phyloP scores from a whole-genome alignment of 257 asterid genomes.

The Solanum neorickii region DNA sequence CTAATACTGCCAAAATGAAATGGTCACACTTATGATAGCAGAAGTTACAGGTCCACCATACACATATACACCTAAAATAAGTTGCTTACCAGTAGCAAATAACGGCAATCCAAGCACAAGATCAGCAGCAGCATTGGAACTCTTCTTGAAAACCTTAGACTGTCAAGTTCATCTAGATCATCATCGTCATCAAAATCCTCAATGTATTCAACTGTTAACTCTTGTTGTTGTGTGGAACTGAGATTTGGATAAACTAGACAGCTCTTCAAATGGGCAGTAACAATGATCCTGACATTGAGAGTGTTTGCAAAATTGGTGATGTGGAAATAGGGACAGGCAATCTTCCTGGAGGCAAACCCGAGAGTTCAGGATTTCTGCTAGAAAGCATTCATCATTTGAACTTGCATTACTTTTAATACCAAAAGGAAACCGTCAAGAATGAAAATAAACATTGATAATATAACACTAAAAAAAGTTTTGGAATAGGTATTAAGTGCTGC shows the following conservation, averaged over 20 bases:
- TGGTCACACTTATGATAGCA: not conserved
- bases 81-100: constrained; percentile 62
- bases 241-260: constrained; percentile 39
- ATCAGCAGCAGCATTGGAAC: constrained; percentile 78
- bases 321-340: constrained; percentile 29
- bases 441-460: not conserved
- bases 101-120: constrained; percentile 68
- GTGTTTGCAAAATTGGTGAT: constrained; percentile 42
- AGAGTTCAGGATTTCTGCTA: constrained; percentile 64
- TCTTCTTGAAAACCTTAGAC: constrained; percentile 63
- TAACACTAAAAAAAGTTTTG: not conserved
- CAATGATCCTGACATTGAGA: constrained; percentile 47
- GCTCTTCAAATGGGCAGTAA: constrained; percentile 55
- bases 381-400: constrained; percentile 65
- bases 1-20: not conserved
- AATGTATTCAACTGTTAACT: constrained; percentile 82
- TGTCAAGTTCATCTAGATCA: constrained; percentile 50
- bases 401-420: constrained; percentile 70
- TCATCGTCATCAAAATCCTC: constrained; percentile 76
- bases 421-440: constrained; percentile 2
- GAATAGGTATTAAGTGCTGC: not conserved
- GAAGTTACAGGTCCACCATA: not conserved
- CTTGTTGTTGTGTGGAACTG: constrained; percentile 47
- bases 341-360: constrained; percentile 88
- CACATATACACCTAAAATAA: not conserved